phyloP scores from a whole-genome alignment of 768 basidiomycete genomes.

The Boletus rex-veris region DNA sequence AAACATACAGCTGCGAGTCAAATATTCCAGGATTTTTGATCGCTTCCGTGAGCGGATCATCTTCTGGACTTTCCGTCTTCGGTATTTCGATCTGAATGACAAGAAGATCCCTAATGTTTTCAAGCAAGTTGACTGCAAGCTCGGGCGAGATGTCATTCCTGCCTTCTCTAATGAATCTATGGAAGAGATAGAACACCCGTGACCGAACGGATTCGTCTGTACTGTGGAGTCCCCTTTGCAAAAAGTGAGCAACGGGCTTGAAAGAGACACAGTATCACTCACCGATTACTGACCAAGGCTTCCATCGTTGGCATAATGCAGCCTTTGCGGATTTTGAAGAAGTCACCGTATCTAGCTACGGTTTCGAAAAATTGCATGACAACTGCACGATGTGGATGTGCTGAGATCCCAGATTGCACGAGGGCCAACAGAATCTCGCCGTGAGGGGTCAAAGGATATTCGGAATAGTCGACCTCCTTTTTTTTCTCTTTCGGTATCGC shows the following conservation, averaged over 20 bases:
- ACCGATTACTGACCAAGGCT: constrained; percentile 84
- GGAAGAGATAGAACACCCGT: constrained; percentile 88
- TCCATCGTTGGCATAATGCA: constrained; percentile 84
- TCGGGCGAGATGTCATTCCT: constrained; percentile 72
- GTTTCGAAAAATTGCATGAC: constrained; percentile 92
- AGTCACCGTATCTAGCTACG: constrained; percentile 87
- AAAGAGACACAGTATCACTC: constrained; percentile 24
- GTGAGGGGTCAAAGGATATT: constrained; percentile 81
- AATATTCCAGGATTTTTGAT: constrained; percentile 70
- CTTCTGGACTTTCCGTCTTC: constrained; percentile 66
- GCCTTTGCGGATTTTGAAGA: constrained; percentile 91
- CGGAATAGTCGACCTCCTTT: constrained; percentile 66
- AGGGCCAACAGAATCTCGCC: constrained; percentile 87
- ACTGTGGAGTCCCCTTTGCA: constrained; percentile 79
- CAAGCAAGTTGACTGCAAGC: constrained; percentile 67
- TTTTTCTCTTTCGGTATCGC: constrained; percentile 63
- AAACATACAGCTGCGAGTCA: constrained; percentile 90
- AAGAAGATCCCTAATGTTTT: constrained; percentile 73
- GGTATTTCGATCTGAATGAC: constrained; percentile 73
- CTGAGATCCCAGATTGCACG: constrained; percentile 76
- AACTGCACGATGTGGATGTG: constrained; percentile 81
- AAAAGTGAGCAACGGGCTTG: constrained; percentile 3
- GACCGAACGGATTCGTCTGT: constrained; percentile 63
- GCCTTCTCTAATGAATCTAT: constrained; percentile 85
- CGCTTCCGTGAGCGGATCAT: constrained; percentile 77